phyloP scores from a whole-genome alignment of 2,329 filamentous ascomycete species.

The Blastomyces silverae region DNA sequence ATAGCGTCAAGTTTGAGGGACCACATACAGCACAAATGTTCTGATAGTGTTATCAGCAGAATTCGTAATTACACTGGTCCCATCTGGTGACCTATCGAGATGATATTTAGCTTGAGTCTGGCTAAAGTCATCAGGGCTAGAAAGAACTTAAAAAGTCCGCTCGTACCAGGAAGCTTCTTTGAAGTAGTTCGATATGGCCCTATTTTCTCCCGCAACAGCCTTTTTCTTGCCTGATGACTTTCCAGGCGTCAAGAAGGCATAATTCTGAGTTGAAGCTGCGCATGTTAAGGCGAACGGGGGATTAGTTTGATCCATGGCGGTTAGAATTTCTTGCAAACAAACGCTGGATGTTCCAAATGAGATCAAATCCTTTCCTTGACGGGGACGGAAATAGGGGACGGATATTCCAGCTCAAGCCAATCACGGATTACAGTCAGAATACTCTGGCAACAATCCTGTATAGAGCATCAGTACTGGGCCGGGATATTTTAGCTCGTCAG shows the following conservation, averaged over 20 bases:
- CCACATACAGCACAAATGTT: conserved; percentile 49
- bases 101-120: conserved; percentile 6
- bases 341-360: background rate
- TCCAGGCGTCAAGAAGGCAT: background rate
- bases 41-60: conserved; percentile 47
- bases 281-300: conserved; percentile 13
- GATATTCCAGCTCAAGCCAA: background rate
- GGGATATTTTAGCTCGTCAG: background rate
- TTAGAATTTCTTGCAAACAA: background rate
- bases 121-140: background rate
- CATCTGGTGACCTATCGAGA: conserved; percentile 46
- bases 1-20: background rate
- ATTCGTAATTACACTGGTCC: conserved; percentile 51
- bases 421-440: background rate
- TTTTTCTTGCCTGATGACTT: background rate
- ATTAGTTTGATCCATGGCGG: conserved; percentile 1
- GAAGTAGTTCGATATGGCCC: conserved; percentile 34
- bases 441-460: too few species aligned
- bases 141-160: background rate
- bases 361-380: background rate
- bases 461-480: background rate
- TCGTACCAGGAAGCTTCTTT: conserved; percentile 43
- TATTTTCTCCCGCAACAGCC: background rate
- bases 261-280: conserved; percentile 17
- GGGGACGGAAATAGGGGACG: background rate